Evolutionary conservation across 768 basidiomycete genomes (phyloP), one percentile per base, ranked within the genome.

Genomic region (Podaxis sp.): DNA sequence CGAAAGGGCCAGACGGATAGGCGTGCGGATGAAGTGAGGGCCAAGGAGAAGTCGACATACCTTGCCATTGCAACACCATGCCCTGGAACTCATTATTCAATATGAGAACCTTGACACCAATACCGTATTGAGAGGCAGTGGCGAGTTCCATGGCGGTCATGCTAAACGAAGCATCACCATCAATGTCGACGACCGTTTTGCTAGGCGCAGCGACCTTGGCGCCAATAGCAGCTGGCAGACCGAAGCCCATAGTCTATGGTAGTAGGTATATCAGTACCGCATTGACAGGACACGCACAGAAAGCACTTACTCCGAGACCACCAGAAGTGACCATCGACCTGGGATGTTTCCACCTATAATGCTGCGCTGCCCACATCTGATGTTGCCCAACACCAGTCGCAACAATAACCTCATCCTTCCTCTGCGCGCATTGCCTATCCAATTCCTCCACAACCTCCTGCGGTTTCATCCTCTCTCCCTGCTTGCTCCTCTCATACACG

Each of bases 81-180:
- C 97, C 97, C 75, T 97, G 96, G 84, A 95, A 97, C 72, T 96
- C 94, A 76, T 97, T 98, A 82, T 97, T 96, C 69, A 98, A 76
- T 24, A 97, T 77, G 67, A 97, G 80, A 44, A 95, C 90, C 78
- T 99, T 99, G 72, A 98, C 94, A 63, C 97, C 96, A 66, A 99
- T 97, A 71, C 84, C 76, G 78, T 84, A 95, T 71, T 96, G 93
- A 26, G 92, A 82, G 4, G 97, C 97, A 0, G 97, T 99, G 24
- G 89, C 88, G 57, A 99, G 87, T 77, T 99, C 97, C 97, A 99
- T 99, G 0, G 95, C 96, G 1, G 97, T 99, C 97, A 99, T 99
- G 71, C 92, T 95, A 79, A 99, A 96, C 22, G 94, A 96, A 0
- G 97, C 97, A 73, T 99, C 97, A 11, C 97, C 97, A 68, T 99